phyloP scores from a whole-genome alignment of 2,329 filamentous ascomycete genomes.

The Claviceps monticola region DNA sequence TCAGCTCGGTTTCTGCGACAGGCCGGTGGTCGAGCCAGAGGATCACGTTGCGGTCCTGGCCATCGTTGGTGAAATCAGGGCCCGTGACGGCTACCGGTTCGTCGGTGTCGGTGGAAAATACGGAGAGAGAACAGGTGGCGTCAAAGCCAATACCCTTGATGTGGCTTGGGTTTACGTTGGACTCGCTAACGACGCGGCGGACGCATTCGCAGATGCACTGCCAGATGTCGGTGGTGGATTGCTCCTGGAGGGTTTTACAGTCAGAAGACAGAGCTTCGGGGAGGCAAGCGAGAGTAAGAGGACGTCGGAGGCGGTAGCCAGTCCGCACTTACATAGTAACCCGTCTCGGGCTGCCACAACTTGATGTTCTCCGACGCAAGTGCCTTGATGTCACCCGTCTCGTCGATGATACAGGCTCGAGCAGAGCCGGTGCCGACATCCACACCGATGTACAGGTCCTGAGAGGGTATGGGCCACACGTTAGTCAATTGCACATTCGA shows the following conservation, averaged over 20 bases:
- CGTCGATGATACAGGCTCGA: constrained; percentile 88
- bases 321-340: constrained; percentile 47
- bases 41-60: constrained; percentile 85
- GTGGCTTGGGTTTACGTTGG: constrained; percentile 58
- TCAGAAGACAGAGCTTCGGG: background rate
- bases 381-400: constrained; percentile 73
- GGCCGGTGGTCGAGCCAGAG: constrained; percentile 95
- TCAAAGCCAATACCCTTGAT: constrained; percentile 94
- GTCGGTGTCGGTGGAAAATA: constrained; percentile 80
- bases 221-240: constrained; percentile 98
- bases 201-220: constrained; percentile 83
- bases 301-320: background rate
- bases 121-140: constrained; percentile 91
- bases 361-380: constrained; percentile 64
- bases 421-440: constrained; percentile 95
- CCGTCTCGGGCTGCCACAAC: constrained; percentile 63
- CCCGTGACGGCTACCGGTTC: constrained; percentile 85
- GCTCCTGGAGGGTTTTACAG: constrained; percentile 43
- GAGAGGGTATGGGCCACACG: background rate
- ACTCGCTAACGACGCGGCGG: constrained; percentile 66
- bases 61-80: constrained; percentile 61
- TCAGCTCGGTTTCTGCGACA: constrained; percentile 77
- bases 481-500: background rate
- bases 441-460: constrained; percentile 64
- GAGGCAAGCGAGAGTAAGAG: background rate